Evolutionary conservation across 441 rosid species (phyloP).

Genomic region (Populus hybrid): DNA sequence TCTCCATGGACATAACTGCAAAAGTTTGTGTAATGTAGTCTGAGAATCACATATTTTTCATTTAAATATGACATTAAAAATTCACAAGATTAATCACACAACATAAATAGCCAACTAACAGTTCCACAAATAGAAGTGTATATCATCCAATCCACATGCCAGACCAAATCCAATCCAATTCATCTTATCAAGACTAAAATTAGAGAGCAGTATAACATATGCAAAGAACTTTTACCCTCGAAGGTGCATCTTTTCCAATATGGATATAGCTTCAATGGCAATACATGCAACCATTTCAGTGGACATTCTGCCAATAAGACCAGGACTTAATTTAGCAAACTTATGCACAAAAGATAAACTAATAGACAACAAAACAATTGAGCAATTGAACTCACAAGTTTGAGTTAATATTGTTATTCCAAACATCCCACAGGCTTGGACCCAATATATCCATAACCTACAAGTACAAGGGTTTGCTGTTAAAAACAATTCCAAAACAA

Average conservation of each 20-base stretch:
- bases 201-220: not conserved
- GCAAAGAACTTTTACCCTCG: slow-evolving; percentile 46
- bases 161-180: not conserved
- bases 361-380: not conserved
- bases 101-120: not conserved
- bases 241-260: slow-evolving; percentile 66
- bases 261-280: slow-evolving; percentile 76
- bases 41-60: not conserved
- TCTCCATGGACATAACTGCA: slow-evolving; percentile 70
- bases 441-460: slow-evolving; percentile 84
- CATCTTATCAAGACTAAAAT: not conserved
- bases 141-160: not conserved
- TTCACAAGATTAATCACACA: not conserved
- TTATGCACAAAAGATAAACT: not conserved
- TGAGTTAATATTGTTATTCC: slow-evolving; percentile 55
- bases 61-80: not conserved
- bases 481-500: slow-evolving; percentile 9
- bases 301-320: slow-evolving; percentile 50
- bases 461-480: slow-evolving; percentile 8
- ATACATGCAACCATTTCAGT: slow-evolving; percentile 75
- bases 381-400: slow-evolving; percentile 38
- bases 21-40: not conserved
- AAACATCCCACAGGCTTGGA: slow-evolving; percentile 79
- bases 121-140: not conserved
- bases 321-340: slow-evolving; percentile 10